These are phyloP conservation scores for Fusarium agapanthi DNA, from an alignment of 2,329 filamentous ascomycete genomes.

Conservation along the genomic window DNA sequence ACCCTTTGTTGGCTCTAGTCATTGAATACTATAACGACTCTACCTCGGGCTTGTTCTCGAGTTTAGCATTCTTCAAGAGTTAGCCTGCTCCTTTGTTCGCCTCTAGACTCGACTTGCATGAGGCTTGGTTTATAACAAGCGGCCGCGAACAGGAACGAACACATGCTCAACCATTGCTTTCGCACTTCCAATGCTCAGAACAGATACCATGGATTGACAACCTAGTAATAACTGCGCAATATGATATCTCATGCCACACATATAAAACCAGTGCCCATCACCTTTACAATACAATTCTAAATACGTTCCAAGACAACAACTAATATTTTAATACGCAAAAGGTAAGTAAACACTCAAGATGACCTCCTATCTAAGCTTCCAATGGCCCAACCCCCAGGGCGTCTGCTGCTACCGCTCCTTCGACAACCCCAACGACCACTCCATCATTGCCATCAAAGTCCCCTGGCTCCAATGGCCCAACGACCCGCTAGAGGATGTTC, in stretches of 20 bases:
- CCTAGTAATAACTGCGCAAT: neutral
- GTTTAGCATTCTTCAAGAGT: neutral
- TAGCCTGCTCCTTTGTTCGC: neutral
- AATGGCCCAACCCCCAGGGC: slow-evolving; percentile 1
- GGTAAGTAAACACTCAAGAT: neutral
- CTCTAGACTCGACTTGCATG: neutral
- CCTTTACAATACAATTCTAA: neutral
- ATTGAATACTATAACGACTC: too few species aligned
- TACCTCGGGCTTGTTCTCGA: too few species aligned
- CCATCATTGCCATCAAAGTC: slow-evolving; percentile 2
- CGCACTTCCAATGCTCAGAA: neutral
- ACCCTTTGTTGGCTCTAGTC: too few species aligned
- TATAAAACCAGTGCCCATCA: neutral
- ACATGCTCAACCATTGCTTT: neutral
- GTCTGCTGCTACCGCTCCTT: slow-evolving; percentile 12
- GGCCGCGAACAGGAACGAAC: neutral
- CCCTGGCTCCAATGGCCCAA: slow-evolving; percentile 28
- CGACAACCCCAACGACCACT: slow-evolving; percentile 9
- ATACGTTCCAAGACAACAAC: neutral
- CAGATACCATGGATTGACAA: neutral
- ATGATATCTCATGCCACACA: neutral
- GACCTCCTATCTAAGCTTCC: slow-evolving; percentile 9
- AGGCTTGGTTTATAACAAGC: neutral
- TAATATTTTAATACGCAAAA: neutral
- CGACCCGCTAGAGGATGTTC: neutral